These are phyloP conservation scores for Onygenales sp. DNA, from an alignment of 2,329 filamentous ascomycete species.

Conservation along the genomic window DNA sequence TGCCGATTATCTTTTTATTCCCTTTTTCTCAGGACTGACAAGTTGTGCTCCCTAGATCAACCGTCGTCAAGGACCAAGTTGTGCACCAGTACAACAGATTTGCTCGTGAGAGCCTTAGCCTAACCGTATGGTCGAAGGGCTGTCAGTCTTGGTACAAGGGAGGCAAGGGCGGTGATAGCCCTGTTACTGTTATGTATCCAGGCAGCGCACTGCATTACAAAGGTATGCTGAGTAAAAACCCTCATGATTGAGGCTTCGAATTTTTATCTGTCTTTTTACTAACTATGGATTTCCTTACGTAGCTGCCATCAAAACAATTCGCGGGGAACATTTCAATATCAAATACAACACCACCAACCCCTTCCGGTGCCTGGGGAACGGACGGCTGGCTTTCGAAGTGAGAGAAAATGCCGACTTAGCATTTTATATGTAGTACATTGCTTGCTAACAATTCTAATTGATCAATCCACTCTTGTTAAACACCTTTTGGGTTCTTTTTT, in stretches of 20 bases:
- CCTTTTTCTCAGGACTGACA: not conserved
- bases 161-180: constrained; percentile 5
- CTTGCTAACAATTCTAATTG: no score
- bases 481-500: no score
- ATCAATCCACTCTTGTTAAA: no score
- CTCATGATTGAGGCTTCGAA: no score
- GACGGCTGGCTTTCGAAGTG: constrained; percentile 7
- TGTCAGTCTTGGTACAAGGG: constrained; percentile 13
- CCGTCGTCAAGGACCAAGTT: constrained; percentile 4
- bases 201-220: constrained; percentile 14
- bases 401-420: constrained; percentile 1
- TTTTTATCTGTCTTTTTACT: no score
- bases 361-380: constrained; percentile 15
- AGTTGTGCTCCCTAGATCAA: not conserved
- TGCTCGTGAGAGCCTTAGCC: not conserved
- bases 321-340: constrained; percentile 14
- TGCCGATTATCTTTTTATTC: constrained; percentile 7
- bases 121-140: constrained; percentile 4
- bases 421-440: not conserved
- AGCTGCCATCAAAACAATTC: constrained; percentile 6
- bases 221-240: not conserved
- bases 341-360: constrained; percentile 12
- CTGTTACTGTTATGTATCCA: constrained; percentile 14
- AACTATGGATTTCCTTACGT: not conserved
- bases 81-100: not conserved